Percentiles rank a stretch among this genome's conserved stretches.
Evolutionary conservation across 305 asterid species (phyloP).

Genomic region (Fraxinus latifolia): DNA sequence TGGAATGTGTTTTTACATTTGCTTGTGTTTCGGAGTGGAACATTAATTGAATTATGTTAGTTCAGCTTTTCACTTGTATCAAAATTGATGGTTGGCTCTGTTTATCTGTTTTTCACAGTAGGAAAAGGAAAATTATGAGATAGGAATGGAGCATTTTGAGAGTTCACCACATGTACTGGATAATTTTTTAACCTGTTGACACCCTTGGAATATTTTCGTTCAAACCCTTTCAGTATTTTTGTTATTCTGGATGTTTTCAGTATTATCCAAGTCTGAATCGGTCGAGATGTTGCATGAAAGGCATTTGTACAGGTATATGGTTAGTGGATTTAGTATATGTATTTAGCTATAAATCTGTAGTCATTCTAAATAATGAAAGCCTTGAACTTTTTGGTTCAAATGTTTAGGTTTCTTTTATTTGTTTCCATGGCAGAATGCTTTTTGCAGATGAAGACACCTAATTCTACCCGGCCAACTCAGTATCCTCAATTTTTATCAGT

Average conservation of each 20-base stretch:
- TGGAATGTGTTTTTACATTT: not conserved
- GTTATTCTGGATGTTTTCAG: conserved; percentile 49
- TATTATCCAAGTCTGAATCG: conserved; percentile 96
- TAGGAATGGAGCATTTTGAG: not conserved
- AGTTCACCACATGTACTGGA: conserved; percentile 8
- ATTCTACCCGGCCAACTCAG: conserved; percentile 93
- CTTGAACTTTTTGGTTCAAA: not conserved
- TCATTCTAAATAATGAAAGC: not conserved
- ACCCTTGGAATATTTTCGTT: not conserved
- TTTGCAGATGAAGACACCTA: conserved; percentile 98
- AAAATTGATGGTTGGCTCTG: not conserved
- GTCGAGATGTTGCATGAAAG: conserved; percentile 94
- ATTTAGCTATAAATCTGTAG: not conserved
- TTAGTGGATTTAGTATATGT: not conserved
- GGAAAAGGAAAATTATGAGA: not conserved
- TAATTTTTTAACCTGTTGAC: conserved; percentile 1
- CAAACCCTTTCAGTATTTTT: not conserved
- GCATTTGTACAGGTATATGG: conserved; percentile 87
- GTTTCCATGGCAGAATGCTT: conserved; percentile 67
- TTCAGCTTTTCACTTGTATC: not conserved
- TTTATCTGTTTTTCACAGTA: conserved; percentile 7
- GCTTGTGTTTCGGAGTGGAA: not conserved
- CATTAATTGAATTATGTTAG: not conserved
- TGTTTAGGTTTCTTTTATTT: not conserved
- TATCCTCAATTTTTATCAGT: conserved; percentile 55